Base-by-base conservation (phyloP, 257 asterid genomes). In the Ilex asprella region DNA sequence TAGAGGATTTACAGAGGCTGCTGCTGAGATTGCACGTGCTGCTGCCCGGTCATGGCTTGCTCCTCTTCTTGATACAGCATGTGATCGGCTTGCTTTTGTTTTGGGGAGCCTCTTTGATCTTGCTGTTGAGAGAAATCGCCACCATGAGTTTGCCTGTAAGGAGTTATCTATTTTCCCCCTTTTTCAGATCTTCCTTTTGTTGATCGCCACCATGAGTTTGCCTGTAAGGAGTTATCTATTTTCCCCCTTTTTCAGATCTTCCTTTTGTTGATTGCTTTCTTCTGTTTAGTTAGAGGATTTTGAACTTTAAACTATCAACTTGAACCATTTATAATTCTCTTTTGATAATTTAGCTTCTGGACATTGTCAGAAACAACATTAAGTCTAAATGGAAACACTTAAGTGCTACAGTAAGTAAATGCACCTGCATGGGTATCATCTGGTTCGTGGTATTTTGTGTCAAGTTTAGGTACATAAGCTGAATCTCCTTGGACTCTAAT, bases 11-110 rank as follows among this genome's bases (percentile, higher is more conserved):
- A 64, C 86, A 59, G 97, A 92, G 82, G 99, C 99, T 66, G 99
- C 97, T 78, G 99, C 97, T 57, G 96, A 89, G 82, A 92, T 92
- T 64, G 97, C 97, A 56, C 95, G 95, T 56, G 83, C 97, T 74
- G 89, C 97, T 71, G 97, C 99, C 53, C 84, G 81, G 73, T 80
- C 97, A 1, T 89, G 97, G 97, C 94, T 92, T 57, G 86, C 97
- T 64, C 97, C 96, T 69, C 95, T 92, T 75, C 96, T 92, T 68
- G 96, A 89, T 63, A 81, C 91, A 32, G 99, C 97, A 47, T 92
- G 99, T 67, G 97, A 89, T 58, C 83, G 99, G 31, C 89, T 92
- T 69, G 89, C 89, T 68, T 85, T 76, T 75, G 95, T 92, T 70
- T 76, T 92, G 70, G 67, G 82, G 72, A 85, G 81, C 71, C 96